Percentiles rank a stretch among this genome's conserved stretches.
These are phyloP conservation scores for Teunomyces aglyptinius DNA, from an alignment of 805 yeast genomes.

Conservation along the genomic window DNA sequence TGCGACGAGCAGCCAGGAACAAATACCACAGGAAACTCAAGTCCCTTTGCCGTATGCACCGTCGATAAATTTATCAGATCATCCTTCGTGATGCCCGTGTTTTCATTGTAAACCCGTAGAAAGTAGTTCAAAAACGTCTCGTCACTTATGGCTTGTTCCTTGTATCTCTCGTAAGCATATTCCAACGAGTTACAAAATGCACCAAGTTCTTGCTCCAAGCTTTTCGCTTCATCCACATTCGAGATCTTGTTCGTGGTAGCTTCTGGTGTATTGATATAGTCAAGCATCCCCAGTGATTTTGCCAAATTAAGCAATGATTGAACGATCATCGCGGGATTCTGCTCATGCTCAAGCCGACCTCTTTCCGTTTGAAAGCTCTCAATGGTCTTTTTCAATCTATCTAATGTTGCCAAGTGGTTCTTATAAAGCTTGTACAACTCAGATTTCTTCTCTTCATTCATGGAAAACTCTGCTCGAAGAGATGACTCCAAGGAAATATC, in stretches of 20 bases:
- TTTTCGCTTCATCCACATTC: conserved; percentile 5
- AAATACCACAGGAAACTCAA: conserved; percentile 71
- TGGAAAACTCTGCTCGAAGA: conserved; percentile 11
- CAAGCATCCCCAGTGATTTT: conserved; percentile 28
- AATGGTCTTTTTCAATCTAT: conserved; percentile 13
- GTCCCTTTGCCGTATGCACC: conserved; percentile 71
- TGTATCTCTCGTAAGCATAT: conserved; percentile 13
- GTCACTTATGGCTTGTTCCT: conserved; percentile 5
- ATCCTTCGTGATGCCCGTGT: conserved; percentile 22
- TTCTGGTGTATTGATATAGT: conserved; percentile 20
- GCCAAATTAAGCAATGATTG: conserved; percentile 30
- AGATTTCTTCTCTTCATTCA: conserved; percentile 6
- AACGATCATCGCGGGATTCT: conserved; percentile 37
- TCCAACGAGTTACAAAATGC: conserved; percentile 22
- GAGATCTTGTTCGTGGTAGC: conserved; percentile 1
- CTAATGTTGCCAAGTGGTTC: conserved; percentile 12
- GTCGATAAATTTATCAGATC: conserved; percentile 57
- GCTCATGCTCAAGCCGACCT: conserved; percentile 17
- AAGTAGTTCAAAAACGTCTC: conserved; percentile 37
- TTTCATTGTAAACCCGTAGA: conserved; percentile 40
- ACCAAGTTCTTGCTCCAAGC: conserved; percentile 13
- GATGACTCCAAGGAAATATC: conserved; percentile 6
- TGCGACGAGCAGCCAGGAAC: conserved; percentile 21
- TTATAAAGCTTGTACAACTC: conserved; percentile 9
- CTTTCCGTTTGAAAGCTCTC: conserved; percentile 11